Evolutionary conservation across 257 asterid genomes (phyloP), one percentile per base, ranked within the genome.

Genomic region (Nicotiana paniculata): DNA sequence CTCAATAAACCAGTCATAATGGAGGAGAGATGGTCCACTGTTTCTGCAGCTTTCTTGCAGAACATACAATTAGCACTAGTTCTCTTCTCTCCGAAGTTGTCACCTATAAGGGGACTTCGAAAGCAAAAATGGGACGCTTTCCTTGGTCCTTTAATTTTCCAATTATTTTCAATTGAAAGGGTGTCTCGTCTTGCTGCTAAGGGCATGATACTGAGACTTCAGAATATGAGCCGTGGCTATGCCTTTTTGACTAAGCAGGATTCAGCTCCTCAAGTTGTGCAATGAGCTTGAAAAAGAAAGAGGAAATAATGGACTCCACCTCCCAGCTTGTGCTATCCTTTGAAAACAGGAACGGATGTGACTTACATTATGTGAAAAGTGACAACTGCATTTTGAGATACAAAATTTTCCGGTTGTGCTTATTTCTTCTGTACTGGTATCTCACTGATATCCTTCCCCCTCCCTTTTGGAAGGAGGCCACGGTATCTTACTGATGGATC

Each of bases 271-370:
- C 57, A n/a, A 18, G 5, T 8, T 69, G 21, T 18, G 16, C 33
- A 68, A 53, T 35, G 28, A 68, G 28, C 58, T 39, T 70, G 58
- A 4, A 21, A 70, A 21, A 68, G 17, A 10, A 66, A 5, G 18
- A 59, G 11, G 32, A 39, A 28, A 70, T 70, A n/a, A n/a, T n/a
- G 58, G 77, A 70, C 17, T 70, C 77, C 58, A 70, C 77, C 77
- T 39, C 57, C 77, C 58, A 43, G 16, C 58, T 39, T 70, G n/a
- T 70, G 77, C 77, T 70, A 70, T 70, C 58, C 77, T 28, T 70
- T n/a, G n/a, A 70, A 70, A 21, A 37, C 2, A 69, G 57, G 5
- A 18, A 54, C 5, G 4, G 32, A 53, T 53, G 57, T 53, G 57
- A 53, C 11, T 43, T 2, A 39, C 48, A 43, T 43, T 8, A 43